These are phyloP conservation scores for Ustilaginoidea virens DNA, from an alignment of 2,329 filamentous ascomycete genomes.

Conservation along the genomic window DNA sequence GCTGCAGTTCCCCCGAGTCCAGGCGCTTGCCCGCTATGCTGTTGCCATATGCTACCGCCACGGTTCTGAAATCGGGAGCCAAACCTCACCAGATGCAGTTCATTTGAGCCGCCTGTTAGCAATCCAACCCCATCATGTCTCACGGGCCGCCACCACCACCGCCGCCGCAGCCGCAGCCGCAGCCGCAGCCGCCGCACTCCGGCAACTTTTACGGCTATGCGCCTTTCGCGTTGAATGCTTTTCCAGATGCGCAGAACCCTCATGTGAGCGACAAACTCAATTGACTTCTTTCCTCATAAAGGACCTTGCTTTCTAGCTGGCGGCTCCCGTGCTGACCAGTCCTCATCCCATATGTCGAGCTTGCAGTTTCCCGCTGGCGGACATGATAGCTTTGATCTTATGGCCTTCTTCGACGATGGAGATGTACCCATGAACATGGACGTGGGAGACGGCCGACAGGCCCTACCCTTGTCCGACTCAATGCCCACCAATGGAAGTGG, in stretches of 20 bases:
- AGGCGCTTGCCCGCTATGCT: constrained; percentile 4
- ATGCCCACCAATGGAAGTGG: constrained; percentile 9
- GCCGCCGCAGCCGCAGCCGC: constrained; percentile 4
- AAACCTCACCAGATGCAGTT: constrained; percentile 2
- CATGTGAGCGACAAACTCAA: constrained; percentile 2
- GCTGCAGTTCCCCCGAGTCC: constrained; percentile 1
- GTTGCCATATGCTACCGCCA: constrained; percentile 2
- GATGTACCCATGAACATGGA: constrained; percentile 30
- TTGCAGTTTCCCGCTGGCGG: constrained; percentile 7
- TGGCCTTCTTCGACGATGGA: constrained; percentile 27
- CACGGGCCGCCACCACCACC: constrained; percentile 5
- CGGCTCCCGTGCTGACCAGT: neutral
- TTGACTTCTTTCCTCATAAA: neutral
- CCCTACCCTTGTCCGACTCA: constrained; percentile 8
- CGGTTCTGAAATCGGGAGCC: constrained; percentile 1
- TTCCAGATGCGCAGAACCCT: constrained; percentile 3
- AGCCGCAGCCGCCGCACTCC: constrained; percentile 3
- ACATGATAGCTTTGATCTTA: constrained; percentile 22
- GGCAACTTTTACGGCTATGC: constrained; percentile 4
- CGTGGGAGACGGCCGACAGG: constrained; percentile 11
- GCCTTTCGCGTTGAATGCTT: constrained; percentile 2
- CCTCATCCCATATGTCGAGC: neutral
- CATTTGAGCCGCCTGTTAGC: no score
- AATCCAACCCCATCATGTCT: constrained; percentile 4
- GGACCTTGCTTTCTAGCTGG: neutral